Base-by-base conservation (phyloP, 1,284 basidiomycete species). In the Pisolithus thermaeus region DNA sequence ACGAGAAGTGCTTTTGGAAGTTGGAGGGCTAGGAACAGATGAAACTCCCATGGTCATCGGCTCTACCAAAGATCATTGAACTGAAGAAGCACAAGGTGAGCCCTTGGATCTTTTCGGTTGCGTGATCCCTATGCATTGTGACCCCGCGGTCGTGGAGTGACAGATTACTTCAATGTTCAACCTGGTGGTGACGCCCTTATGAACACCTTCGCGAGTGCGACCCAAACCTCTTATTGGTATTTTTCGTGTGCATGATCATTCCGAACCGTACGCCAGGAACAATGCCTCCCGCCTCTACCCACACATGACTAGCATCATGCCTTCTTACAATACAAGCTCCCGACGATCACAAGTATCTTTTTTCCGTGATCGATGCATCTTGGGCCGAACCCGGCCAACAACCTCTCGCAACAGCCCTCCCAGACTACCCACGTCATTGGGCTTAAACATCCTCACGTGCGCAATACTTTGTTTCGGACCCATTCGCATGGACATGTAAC, bases 341-440 rank as follows among this genome's bases (percentile, higher is more conserved):
- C 97, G 35, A 99, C 93, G 53, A 97, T 83, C 46, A 99, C 61
- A 44, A 99, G 66, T 58, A 99, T 99, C 78, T 97, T 98, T 77
- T 20, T 97, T 97, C 96, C 96, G 99, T 2, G 96, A 96, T n/a
- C 96, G 73, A 68, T 98, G 97, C 0, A 93, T 98, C 72, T 94
- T 88, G 2, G 96, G 94, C 70, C 98, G 96, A 25, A 97, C 96
- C 70, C 99, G 96, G 59, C 88, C 91, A 71, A 99, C 97, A 43
- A 85, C 87, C 71, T 99, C 97, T 44, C 87, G 79, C 58, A 99
- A 73, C 9, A 98, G 67, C 6, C 73, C 69, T 70, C 98, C 95
- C 53, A 99, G 75, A 46, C 78, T 82, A 45, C 78, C 69, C 86
- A 98, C 92, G 69, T 97, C 84, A 67, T 98, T 99, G 71, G 99